Evolutionary conservation across 2,329 filamentous ascomycete genomes (phyloP).

Genomic region (Neophaeococcomyces mojaviensis): DNA sequence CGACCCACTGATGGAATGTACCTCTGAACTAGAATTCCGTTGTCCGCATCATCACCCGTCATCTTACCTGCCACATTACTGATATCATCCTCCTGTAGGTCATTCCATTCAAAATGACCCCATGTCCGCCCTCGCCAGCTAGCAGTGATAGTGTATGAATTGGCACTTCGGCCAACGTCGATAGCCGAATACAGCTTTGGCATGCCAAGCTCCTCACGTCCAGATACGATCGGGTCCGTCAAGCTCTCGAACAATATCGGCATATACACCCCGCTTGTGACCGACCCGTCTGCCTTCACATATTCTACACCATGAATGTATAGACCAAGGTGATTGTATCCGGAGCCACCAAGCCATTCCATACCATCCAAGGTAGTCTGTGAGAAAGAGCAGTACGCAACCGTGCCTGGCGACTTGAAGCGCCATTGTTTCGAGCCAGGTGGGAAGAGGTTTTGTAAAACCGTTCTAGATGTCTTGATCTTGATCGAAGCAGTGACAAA

Average conservation of each 20-base stretch:
- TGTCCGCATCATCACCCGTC: slow-evolving; percentile 30
- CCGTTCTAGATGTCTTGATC: slow-evolving; percentile 45
- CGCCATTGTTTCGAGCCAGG: slow-evolving; percentile 28
- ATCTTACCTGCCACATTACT: slow-evolving; percentile 9
- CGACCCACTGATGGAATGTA: slow-evolving; percentile 51
- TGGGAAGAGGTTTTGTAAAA: slow-evolving; percentile 46
- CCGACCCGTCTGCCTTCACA: slow-evolving; percentile 40
- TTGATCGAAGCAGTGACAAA: slow-evolving; percentile 43
- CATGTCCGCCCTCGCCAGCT: slow-evolving; percentile 39
- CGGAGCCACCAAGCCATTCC: slow-evolving; percentile 54
- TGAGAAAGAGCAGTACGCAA: slow-evolving; percentile 38
- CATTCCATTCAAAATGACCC: slow-evolving; percentile 32
- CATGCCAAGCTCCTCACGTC: slow-evolving; percentile 55
- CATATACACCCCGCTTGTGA: slow-evolving; percentile 47
- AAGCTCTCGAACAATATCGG: slow-evolving; percentile 52
- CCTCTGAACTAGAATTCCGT: slow-evolving; percentile 47
- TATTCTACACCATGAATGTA: slow-evolving; percentile 58
- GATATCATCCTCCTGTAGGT: slow-evolving; percentile 23
- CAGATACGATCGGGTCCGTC: slow-evolving; percentile 53
- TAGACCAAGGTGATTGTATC: slow-evolving; percentile 52
- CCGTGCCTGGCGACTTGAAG: slow-evolving; percentile 39
- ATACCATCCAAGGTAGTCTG: slow-evolving; percentile 43
- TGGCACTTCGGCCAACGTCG: slow-evolving; percentile 33
- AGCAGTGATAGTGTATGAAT: slow-evolving; percentile 34
- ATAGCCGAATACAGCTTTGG: slow-evolving; percentile 52